These are phyloP conservation scores for Pythium myriotylum DNA, from an alignment of 352 stramenopile genomes.

Conservation along the genomic window DNA sequence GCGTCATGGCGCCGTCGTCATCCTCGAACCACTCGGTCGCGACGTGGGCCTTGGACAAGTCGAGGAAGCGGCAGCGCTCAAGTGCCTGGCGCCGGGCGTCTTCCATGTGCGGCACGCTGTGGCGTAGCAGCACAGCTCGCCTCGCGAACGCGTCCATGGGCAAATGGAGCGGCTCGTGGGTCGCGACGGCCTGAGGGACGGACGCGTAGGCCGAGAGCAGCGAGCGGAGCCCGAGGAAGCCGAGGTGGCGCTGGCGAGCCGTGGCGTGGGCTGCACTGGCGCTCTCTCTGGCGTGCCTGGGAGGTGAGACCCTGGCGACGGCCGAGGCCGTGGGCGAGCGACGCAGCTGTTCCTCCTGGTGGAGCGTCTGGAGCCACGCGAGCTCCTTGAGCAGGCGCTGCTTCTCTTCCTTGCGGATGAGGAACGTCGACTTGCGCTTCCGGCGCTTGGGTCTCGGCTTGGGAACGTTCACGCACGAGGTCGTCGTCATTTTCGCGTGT, in stretches of 20 bases:
- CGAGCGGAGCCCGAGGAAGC: slow-evolving; percentile 11
- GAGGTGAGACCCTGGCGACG: neutral
- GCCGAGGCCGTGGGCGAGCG: neutral
- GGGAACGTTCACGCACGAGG: too few relatives aligned
- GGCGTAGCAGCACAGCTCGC: slow-evolving; percentile 32
- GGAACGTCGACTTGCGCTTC: slow-evolving; percentile 24
- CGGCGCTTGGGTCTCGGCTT: slow-evolving; percentile 11
- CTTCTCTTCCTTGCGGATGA: slow-evolving; percentile 28
- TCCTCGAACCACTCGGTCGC: slow-evolving; percentile 43
- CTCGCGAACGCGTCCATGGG: slow-evolving; percentile 23
- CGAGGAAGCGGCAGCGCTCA: slow-evolving; percentile 38
- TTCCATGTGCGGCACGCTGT: slow-evolving; percentile 38
- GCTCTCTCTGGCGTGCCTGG: too few relatives aligned
- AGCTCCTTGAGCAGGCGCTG: slow-evolving; percentile 17
- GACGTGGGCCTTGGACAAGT: slow-evolving; percentile 35
- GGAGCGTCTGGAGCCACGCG: slow-evolving; percentile 14
- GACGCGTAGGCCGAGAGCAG: slow-evolving; percentile 14
- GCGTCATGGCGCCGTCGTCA: slow-evolving; percentile 33
- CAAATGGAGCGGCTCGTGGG: slow-evolving; percentile 6
- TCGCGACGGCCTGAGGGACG: neutral
- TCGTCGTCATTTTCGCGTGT: too few relatives aligned
- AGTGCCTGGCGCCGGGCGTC: slow-evolving; percentile 41
- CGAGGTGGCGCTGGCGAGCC: slow-evolving; percentile 5
- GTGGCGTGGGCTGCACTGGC: neutral
- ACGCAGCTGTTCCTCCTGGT: neutral